Base-by-base conservation (phyloP, 225 moss, liverwort and hornwort species). In the Rhytidiadelphus loreus region DNA sequence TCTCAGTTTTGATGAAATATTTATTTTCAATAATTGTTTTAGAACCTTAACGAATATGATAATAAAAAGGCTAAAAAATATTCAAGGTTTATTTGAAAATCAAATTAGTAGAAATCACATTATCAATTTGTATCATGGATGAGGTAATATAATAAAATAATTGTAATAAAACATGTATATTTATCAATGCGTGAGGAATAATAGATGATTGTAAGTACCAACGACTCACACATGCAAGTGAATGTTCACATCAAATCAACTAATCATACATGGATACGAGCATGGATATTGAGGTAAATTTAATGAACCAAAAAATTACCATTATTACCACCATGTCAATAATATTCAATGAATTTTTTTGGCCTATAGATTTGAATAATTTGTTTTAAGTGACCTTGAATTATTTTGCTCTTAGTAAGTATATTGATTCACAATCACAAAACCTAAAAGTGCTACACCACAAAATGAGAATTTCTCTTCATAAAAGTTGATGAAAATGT, bases 171-270 rank as follows among this genome's bases (percentile, higher is more conserved):
- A 10, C 6, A 57, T 22, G 50, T 6, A 50, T 32, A 73, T 52
- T 53, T 43, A 30, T 46, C 11, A 63, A 16, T 80, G 8, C 3
- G 2, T 43, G 17, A 59, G 2, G 25, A 33, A 7, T 74, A 35
- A 29, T 26, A 41, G 6, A 83, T 53, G 22, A 35, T 62, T 2
- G 14, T 60, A 26, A 24, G 11, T 29, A 29, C 16, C 8, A 39
- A 56, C 2, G 2, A 35, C 3, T 43, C 23, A 28, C 2, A 44
- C 10, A 4, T 56, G 1, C 2, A 0, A 21, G 4, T 11, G 8
- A 32, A 3, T 43, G 20, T 58, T 48, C 8, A 43, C 41, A 13
- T 7, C 19, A 9, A n/a, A 35, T 60, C 30, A 84, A 48, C 2
- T n/a, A 35, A 50, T 22, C 8, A 33, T 30, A 12, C 10, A n/a